phyloP scores from a whole-genome alignment of 2,329 filamentous ascomycete species.

The Neurospora crassa region DNA sequence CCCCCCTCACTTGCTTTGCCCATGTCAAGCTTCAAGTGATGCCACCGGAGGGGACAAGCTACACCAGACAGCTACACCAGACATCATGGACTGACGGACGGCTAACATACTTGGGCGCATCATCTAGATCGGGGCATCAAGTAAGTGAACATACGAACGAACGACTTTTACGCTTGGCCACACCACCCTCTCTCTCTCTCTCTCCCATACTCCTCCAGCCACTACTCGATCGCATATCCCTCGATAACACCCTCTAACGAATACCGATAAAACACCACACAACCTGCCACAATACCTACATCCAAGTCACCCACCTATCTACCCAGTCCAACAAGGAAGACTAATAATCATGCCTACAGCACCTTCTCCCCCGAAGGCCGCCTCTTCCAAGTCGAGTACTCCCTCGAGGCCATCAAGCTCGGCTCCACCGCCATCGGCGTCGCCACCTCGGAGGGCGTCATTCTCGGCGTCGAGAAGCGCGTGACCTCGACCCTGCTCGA shows the following conservation, averaged over 20 bases:
- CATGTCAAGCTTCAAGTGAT: background rate
- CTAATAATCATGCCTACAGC: conserved; percentile 36
- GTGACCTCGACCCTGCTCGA: conserved; percentile 96
- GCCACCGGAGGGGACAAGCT: background rate
- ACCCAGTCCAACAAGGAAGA: background rate
- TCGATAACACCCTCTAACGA: conserved; percentile 11
- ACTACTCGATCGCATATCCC: conserved; percentile 8
- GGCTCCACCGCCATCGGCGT: conserved; percentile 97
- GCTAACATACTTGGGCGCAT: conserved; percentile 25
- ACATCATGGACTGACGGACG: conserved; percentile 8
- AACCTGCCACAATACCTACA: background rate
- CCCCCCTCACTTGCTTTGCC: conserved; percentile 8
- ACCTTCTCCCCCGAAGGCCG: conserved; percentile 99
- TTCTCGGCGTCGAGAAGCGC: conserved; percentile 97
- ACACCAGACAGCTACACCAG: background rate
- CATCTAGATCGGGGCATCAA: conserved; percentile 92
- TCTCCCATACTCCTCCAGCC: background rate
- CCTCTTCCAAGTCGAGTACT: conserved; percentile 99
- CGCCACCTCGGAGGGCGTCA: conserved; percentile 87
- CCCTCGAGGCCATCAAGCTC: conserved; percentile 98
- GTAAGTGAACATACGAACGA: conserved; percentile 40
- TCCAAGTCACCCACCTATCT: background rate
- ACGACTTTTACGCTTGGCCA: background rate
- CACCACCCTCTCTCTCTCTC: conserved; percentile 1
- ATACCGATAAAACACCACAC: background rate